These are phyloP conservation scores for Kodamaea nitidulidarum DNA, from an alignment of 805 yeast species.

Conservation along the genomic window DNA sequence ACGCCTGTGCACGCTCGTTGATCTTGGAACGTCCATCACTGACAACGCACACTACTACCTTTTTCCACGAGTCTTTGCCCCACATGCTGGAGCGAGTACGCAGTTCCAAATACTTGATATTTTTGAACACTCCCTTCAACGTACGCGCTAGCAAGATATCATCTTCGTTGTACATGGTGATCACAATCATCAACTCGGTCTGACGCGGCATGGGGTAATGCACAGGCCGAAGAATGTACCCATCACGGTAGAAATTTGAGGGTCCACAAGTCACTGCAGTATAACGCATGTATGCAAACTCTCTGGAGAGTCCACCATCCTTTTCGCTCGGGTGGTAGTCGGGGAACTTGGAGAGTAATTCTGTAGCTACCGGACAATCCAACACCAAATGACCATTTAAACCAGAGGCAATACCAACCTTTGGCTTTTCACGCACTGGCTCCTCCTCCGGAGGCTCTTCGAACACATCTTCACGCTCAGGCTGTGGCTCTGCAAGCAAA, in stretches of 20 bases:
- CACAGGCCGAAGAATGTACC: constrained; percentile 53
- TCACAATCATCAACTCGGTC: constrained; percentile 58
- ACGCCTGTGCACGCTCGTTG: constrained; percentile 58
- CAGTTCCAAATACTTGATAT: constrained; percentile 53
- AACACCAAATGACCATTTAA: constrained; percentile 71
- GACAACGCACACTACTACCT: constrained; percentile 58
- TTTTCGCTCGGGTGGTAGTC: constrained; percentile 30
- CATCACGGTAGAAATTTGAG: constrained; percentile 53
- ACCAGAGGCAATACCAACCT: constrained; percentile 32
- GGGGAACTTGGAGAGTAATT: constrained; percentile 47
- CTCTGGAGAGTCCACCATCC: constrained; percentile 45
- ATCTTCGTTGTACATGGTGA: constrained; percentile 68
- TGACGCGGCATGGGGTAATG: constrained; percentile 51
- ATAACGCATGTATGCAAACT: constrained; percentile 59
- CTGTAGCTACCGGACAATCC: constrained; percentile 84
- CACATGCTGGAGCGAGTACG: constrained; percentile 44
- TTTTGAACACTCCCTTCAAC: constrained; percentile 60
- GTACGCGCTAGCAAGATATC: constrained; percentile 59
- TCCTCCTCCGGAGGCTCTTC: constrained; percentile 34
- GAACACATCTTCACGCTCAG: constrained; percentile 14
- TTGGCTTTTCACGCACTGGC: constrained; percentile 29
- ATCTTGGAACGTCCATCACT: constrained; percentile 66
- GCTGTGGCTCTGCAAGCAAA: neutral
- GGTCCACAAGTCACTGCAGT: constrained; percentile 70
- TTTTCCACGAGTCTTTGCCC: constrained; percentile 54